These are phyloP conservation scores for Syncephalastrum racemosum DNA, from an alignment of 371 early-diverging fungal species.

Conservation along the genomic window DNA sequence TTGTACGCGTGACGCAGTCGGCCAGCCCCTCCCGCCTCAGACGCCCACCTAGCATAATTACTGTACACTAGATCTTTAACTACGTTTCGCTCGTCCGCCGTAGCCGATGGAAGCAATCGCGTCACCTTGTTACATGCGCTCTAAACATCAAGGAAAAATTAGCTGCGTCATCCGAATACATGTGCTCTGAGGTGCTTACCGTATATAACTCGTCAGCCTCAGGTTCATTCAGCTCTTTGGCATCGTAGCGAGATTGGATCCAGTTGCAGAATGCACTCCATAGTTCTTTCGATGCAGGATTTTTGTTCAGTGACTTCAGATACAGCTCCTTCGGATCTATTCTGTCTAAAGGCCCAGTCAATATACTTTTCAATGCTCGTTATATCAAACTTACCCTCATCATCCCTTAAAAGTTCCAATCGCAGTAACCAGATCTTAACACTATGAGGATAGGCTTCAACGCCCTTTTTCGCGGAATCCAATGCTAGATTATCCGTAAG, in stretches of 20 bases:
- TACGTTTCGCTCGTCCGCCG: slow-evolving; percentile 40
- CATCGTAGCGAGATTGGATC: neutral
- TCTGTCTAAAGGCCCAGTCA: no score
- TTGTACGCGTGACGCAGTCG: slow-evolving; percentile 52
- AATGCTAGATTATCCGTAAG: no score
- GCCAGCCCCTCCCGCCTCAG: slow-evolving; percentile 47
- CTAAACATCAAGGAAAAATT: slow-evolving; percentile 24
- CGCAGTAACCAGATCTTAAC: no score
- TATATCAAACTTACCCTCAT: no score
- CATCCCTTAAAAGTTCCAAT: no score
- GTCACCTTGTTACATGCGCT: slow-evolving; percentile 48
- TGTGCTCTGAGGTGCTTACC: slow-evolving; percentile 12
- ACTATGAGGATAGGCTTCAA: no score
- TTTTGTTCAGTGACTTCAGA: neutral
- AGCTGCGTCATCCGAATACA: slow-evolving; percentile 21
- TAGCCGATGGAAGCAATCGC: slow-evolving; percentile 46
- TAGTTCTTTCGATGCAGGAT: slow-evolving; percentile 4
- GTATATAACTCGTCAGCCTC: slow-evolving; percentile 35
- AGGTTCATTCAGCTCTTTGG: slow-evolving; percentile 1
- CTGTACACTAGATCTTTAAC: slow-evolving; percentile 48
- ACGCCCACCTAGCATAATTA: slow-evolving; percentile 51
- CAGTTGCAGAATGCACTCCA: no score
- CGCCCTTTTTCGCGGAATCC: no score
- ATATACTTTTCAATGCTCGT: no score
- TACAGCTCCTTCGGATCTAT: no score